These are phyloP conservation scores for Lactarius vividus DNA, from an alignment of 768 basidiomycete species.

Conservation along the genomic window DNA sequence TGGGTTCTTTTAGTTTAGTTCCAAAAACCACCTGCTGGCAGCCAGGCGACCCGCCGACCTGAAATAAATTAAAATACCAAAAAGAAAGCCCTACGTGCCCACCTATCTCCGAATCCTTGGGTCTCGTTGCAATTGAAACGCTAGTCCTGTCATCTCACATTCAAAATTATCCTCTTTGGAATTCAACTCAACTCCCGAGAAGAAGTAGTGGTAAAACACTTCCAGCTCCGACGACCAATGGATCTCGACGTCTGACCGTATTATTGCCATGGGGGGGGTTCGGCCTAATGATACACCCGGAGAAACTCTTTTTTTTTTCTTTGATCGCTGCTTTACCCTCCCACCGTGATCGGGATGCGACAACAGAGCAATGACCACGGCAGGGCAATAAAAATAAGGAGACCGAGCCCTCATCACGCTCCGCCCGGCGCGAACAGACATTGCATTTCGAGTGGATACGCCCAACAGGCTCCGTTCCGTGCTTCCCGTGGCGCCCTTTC, in stretches of 20 bases:
- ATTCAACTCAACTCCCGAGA: slow-evolving; percentile 25
- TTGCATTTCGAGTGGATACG: slow-evolving; percentile 10
- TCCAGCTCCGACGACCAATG: slow-evolving; percentile 21
- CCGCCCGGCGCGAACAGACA: slow-evolving; percentile 12
- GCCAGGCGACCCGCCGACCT: neutral
- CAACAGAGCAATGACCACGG: slow-evolving; percentile 10
- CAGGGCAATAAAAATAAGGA: slow-evolving; percentile 1
- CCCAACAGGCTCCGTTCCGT: slow-evolving; percentile 25
- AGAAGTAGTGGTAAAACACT: slow-evolving; percentile 14
- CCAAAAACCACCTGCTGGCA: neutral
- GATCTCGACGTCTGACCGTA: slow-evolving; percentile 1
- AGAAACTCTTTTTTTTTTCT: neutral
- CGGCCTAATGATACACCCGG: neutral
- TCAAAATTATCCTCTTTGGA: slow-evolving; percentile 9
- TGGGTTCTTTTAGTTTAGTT: neutral
- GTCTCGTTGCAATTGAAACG: slow-evolving; percentile 10
- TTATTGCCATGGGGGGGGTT: neutral
- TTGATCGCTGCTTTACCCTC: slow-evolving; percentile 1
- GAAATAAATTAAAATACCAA: neutral
- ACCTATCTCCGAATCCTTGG: slow-evolving; percentile 23
- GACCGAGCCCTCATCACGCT: slow-evolving; percentile 17
- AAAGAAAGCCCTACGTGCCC: neutral
- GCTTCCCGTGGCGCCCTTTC: slow-evolving; percentile 20
- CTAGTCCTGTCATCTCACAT: slow-evolving; percentile 19
- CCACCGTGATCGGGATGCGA: slow-evolving; percentile 15